Conservation (phyloP, 2,329 filamentous ascomycete genomes). For the Emericellopsis cladophorae region DNA sequence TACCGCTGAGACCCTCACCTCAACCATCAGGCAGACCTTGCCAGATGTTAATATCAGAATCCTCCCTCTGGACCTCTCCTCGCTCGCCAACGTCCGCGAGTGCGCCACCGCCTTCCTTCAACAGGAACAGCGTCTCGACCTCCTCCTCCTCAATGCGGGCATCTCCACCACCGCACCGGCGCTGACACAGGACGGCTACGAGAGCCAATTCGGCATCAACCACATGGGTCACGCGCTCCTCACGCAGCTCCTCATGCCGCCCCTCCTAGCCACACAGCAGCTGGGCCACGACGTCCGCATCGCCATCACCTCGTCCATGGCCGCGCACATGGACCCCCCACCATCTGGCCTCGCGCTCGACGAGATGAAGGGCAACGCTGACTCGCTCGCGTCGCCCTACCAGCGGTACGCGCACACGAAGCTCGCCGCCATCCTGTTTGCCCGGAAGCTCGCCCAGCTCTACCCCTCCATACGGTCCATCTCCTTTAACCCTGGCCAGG, state of each 20-base stretch:
- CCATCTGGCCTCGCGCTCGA: not conserved
- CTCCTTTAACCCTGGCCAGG: slow-evolving; percentile 34
- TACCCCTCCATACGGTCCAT: slow-evolving; percentile 28
- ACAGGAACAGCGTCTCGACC: slow-evolving; percentile 15
- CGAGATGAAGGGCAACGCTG: not conserved
- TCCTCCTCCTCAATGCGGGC: slow-evolving; percentile 26
- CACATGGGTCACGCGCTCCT: slow-evolving; percentile 20
- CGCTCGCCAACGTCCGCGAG: slow-evolving; percentile 18
- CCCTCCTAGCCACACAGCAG: slow-evolving; percentile 13
- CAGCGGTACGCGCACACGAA: slow-evolving; percentile 37
- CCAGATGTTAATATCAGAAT: slow-evolving; percentile 5
- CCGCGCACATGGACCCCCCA: not conserved
- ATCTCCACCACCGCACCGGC: slow-evolving; percentile 15
- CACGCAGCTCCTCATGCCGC: slow-evolving; percentile 16
- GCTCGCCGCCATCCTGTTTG: slow-evolving; percentile 33
- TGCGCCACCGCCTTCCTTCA: slow-evolving; percentile 21
- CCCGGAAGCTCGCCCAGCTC: slow-evolving; percentile 28
- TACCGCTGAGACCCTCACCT: not conserved
- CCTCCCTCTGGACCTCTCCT: slow-evolving; percentile 20
- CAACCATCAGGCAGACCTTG: not conserved
- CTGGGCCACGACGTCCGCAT: slow-evolving; percentile 9
- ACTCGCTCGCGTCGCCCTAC: slow-evolving; percentile 6
- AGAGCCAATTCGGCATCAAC: slow-evolving; percentile 17
- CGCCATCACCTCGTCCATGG: slow-evolving; percentile 2
- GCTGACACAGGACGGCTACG: slow-evolving; percentile 17